Evolutionary conservation across 129 eudicot genomes (phyloP), one percentile per base, ranked within the genome.

Genomic region (Kitagawia praeruptora): DNA sequence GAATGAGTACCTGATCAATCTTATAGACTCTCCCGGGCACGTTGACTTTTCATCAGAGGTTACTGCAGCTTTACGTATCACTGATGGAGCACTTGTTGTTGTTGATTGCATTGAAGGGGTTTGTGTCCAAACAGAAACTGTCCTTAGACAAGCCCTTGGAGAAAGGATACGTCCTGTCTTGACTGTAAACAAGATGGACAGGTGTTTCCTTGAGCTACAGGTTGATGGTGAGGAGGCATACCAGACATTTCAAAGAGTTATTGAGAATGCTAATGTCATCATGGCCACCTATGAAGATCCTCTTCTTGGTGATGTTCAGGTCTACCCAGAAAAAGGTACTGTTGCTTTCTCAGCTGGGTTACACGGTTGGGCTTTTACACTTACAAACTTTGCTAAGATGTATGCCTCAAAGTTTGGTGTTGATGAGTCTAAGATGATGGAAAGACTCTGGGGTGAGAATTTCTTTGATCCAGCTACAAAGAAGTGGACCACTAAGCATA

Each of bases 31-130:
- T 13, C 89, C 89, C 28, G 92, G 92, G 28, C 92, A 88, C 79
- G 92, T 88, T 16, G 92, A 86, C 79, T 88, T 88, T 48, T 86
- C 88, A 0, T 88, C 92, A 37, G 92, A 88, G 76, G 89, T 88
- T 64, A 88, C 92, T 4, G 92, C 92, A 82, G 92, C 92, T 0
- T 83, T 88, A 12, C 92, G 92, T 77, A 88, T 88, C 76, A 88
- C 89, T 13, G 89, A 88, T 82, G 89, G 92, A 49, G 89, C 92
- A 1, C 88, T 88, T 27, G 94, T 90, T 12, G 91, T 90, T 72
- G 92, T 90, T 12, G 94, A 89, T 75, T 89, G 94, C 75, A 81
- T 89, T 70, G 94, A 89, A 63, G 94, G 94, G 12, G 94, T 89
- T 1, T 89, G 94, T 45, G 89, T 89, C 13, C 94, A 87, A 61